Percentiles rank a stretch among this genome's conserved stretches.
Conservation (phyloP, 2,329 filamentous ascomycete species). For the Sclerotinia minor region DNA sequence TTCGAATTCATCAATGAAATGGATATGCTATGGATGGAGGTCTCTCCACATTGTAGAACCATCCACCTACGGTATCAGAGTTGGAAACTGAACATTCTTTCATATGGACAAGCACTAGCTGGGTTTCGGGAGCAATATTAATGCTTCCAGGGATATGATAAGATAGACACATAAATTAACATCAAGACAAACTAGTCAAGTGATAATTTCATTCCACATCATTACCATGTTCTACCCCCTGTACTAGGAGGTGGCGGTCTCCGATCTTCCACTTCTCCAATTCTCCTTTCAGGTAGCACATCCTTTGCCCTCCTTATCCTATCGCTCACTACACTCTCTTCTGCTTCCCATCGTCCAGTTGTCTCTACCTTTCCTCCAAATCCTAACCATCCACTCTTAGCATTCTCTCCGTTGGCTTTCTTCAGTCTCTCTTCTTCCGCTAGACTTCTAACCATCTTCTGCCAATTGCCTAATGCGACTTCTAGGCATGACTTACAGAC, state of each 20-base stretch:
- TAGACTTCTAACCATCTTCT: constrained; percentile 71
- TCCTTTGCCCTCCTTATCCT: constrained; percentile 36
- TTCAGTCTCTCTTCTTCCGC: constrained; percentile 42
- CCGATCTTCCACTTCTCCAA: constrained; percentile 13
- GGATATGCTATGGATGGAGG: too few species aligned
- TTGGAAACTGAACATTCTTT: not conserved
- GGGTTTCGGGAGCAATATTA: not conserved
- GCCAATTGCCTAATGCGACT: constrained; percentile 79
- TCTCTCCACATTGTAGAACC: not conserved
- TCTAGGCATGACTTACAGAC: constrained; percentile 76
- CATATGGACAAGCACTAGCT: not conserved
- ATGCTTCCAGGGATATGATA: not conserved
- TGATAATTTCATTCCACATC: not conserved
- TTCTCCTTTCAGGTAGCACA: constrained; percentile 20
- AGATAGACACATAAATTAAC: not conserved
- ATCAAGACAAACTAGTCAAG: not conserved
- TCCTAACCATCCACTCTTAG: constrained; percentile 36
- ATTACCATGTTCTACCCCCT: constrained; percentile 4
- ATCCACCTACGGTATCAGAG: not conserved
- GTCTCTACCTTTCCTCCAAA: constrained; percentile 34
- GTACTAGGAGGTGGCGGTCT: constrained; percentile 17
- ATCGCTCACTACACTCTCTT: constrained; percentile 41
- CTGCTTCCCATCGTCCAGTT: constrained; percentile 42
- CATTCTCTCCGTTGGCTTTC: constrained; percentile 27
- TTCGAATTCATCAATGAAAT: constrained; percentile 1